Evolutionary conservation across 2,329 filamentous ascomycete species (phyloP).

Genomic region (Harringtonia aguacate): DNA sequence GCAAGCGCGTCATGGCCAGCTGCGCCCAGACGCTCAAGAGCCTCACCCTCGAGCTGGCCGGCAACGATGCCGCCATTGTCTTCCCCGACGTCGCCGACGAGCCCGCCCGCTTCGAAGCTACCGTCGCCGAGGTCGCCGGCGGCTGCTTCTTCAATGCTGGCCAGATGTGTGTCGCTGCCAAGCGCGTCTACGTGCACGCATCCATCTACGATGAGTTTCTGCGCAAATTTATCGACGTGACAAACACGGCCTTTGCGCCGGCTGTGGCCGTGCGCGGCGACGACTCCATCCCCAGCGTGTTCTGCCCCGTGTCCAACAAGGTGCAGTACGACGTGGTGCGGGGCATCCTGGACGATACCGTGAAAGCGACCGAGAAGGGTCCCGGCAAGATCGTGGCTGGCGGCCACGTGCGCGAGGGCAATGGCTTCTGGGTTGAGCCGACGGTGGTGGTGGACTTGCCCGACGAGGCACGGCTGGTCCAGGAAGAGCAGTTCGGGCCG

Average conservation of each 20-base stretch:
- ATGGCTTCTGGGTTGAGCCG: slow-evolving; percentile 47
- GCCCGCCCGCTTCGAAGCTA: slow-evolving; percentile 18
- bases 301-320: slow-evolving; percentile 53
- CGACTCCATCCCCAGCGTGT: slow-evolving; percentile 27
- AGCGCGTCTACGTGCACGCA: slow-evolving; percentile 44
- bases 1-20: slow-evolving; percentile 23
- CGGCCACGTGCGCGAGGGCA: slow-evolving; percentile 26
- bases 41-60: slow-evolving; percentile 31
- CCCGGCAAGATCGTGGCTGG: slow-evolving; percentile 37
- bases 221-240: slow-evolving; percentile 24
- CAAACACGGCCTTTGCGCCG: slow-evolving; percentile 18
- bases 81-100: slow-evolving; percentile 29
- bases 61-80: slow-evolving; percentile 37
- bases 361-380: slow-evolving; percentile 39
- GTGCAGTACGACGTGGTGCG: slow-evolving; percentile 54
- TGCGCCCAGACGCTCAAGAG: slow-evolving; percentile 25
- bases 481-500: slow-evolving; percentile 54
- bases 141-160: slow-evolving; percentile 47
- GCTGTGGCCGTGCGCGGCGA: slow-evolving; percentile 41
- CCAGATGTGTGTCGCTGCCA: slow-evolving; percentile 42
- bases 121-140: slow-evolving; percentile 30
- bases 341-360: slow-evolving; percentile 43
- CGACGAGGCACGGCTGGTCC: slow-evolving; percentile 41
- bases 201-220: slow-evolving; percentile 38
- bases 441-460: slow-evolving; percentile 48